Evolutionary conservation across 352 stramenopile species (phyloP), one percentile per base, ranked within the genome.

Genomic region (Achlya hypogyna): DNA sequence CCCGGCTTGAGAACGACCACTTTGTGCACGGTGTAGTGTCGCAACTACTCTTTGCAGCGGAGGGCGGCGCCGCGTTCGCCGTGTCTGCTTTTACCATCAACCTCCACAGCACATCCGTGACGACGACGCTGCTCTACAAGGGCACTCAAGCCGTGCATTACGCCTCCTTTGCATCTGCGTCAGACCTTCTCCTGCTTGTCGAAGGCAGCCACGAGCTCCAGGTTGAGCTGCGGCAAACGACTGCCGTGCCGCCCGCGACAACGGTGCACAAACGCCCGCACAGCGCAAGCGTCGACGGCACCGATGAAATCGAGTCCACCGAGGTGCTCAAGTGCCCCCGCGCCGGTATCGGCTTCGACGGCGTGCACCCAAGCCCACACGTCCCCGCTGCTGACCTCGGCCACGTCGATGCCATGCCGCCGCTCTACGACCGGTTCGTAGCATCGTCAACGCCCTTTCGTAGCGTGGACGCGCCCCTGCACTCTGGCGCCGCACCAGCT

Each of bases 361-460:
- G 84, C 23, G 81, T 91, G 16, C 74, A 89, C 29, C 77, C 73
- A 3, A 78, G 75, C 42, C 70, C 74, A 23, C 89, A 90, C 63
- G 72, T 83, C 23, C 51, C 77, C 16, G 70, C 77, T 42, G 72
- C 88, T 8, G 20, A 16, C 28, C 43, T 66, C 5, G 49, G 31
- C 27, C 31, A 45, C 27, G 40, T 12, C 14, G 79, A 89, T 29
- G 62, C 75, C 5, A 79, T 65, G 22, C 81, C 67, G 42, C 75
- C 81, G 32, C 71, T 93, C 23, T 76, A 81, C 25, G 72, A 85
- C 52, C 78, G 85, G 0, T 93, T 93, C 63, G 80, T 86, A n/a
- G 88, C 89, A 66, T 91, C 85, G 0, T 89, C 77, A 65, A 88
- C 77, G 12, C 77, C 84, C 16, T 93, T 82, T 69, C 88, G 82